These are phyloP conservation scores for Rhizopus arrhizus DNA, from an alignment of 371 early-diverging fungal genomes.

Conservation along the genomic window DNA sequence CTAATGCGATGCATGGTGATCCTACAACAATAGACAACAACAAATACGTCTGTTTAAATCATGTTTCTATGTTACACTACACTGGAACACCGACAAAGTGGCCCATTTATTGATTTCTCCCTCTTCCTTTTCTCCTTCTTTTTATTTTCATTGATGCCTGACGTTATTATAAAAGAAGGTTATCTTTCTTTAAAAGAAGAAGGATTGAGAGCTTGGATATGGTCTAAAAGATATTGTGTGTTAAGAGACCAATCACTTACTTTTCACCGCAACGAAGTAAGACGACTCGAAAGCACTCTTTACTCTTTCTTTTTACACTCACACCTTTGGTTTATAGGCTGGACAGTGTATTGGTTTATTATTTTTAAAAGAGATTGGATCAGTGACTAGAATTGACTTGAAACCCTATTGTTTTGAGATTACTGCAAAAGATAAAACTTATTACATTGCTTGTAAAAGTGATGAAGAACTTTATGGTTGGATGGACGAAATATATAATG, in stretches of 20 bases:
- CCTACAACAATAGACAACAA: too few species aligned
- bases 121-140: constrained; percentile 1
- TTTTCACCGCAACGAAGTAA: constrained; percentile 88
- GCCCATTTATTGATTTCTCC: constrained; percentile 4
- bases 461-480: constrained; percentile 96
- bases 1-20: too few species aligned
- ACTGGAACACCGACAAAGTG: not conserved
- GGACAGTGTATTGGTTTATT: constrained; percentile 68
- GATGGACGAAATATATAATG: constrained; percentile 94
- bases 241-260: constrained; percentile 86
- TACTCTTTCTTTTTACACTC: not conserved
- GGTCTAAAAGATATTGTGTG: constrained; percentile 89
- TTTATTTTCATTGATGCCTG: constrained; percentile 31
- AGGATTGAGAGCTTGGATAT: constrained; percentile 80
- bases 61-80: not conserved
- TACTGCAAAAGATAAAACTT: constrained; percentile 82
- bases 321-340: constrained; percentile 19
- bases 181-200: constrained; percentile 84
- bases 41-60: not conserved
- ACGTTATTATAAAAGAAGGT: constrained; percentile 73
- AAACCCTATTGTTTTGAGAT: constrained; percentile 91
- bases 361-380: constrained; percentile 85
- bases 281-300: not conserved
- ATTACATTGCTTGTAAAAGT: constrained; percentile 83
- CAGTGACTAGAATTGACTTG: constrained; percentile 80